These are phyloP conservation scores for Chlorella sorokiniana DNA, from an alignment of 139 green algal species.

Conservation along the genomic window DNA sequence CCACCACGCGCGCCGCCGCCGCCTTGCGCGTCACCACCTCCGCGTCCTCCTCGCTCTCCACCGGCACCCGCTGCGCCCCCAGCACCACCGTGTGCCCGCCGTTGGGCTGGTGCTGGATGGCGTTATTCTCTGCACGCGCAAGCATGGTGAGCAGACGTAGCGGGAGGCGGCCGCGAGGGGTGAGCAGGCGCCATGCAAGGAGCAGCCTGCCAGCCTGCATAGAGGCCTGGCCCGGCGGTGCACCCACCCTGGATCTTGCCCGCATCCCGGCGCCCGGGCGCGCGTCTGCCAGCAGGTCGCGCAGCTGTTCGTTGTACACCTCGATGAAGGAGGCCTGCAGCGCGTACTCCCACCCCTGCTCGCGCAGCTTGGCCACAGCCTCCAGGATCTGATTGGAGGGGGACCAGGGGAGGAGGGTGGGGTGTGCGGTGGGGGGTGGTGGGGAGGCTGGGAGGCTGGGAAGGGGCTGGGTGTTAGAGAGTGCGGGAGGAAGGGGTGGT, in stretches of 20 bases:
- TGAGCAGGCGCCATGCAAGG: too few species aligned
- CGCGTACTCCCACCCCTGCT: conserved; percentile 83
- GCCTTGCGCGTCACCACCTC: conserved; percentile 70
- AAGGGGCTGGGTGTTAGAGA: not conserved
- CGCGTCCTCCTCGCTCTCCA: conserved; percentile 66
- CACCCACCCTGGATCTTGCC: conserved; percentile 18
- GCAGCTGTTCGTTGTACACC: conserved; percentile 91
- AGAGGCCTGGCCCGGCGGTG: too few species aligned
- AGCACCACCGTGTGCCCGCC: conserved; percentile 78
- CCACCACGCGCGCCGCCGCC: conserved; percentile 65
- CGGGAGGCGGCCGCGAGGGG: too few species aligned
- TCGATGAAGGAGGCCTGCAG: conserved; percentile 93
- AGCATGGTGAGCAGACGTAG: too few species aligned
- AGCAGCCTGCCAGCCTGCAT: not conserved
- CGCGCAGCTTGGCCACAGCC: conserved; percentile 49
- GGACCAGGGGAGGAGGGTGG: not conserved
- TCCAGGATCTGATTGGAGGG: conserved; percentile 80
- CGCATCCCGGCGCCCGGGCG: not conserved
- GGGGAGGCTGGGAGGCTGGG: not conserved
- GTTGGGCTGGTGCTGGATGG: conserved; percentile 81
- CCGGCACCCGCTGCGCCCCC: conserved; percentile 55
- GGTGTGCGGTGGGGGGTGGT: not conserved
- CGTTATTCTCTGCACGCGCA: conserved; percentile 65
- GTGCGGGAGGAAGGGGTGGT: not conserved
- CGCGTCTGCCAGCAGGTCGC: conserved; percentile 84